These are phyloP conservation scores for Vigna radiata DNA, from an alignment of 306 rosid species.

Conservation along the genomic window DNA sequence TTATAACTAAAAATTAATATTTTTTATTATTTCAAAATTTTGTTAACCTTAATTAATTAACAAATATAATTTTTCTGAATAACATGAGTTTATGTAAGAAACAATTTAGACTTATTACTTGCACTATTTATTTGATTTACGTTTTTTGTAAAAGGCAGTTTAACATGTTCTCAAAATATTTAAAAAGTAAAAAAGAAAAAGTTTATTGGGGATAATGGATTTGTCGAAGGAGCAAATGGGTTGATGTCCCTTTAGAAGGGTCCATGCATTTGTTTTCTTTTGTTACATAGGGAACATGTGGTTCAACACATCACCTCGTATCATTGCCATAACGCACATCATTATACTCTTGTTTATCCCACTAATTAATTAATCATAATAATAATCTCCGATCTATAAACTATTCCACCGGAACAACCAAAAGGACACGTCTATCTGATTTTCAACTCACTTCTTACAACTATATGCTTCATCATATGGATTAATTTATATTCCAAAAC, in stretches of 20 bases:
- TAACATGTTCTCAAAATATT: neutral
- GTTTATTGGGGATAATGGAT: slow-evolving; percentile 20
- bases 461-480: neutral
- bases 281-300: neutral
- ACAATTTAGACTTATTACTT: too few relatives aligned
- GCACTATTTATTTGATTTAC: too few relatives aligned
- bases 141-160: too few relatives aligned
- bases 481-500: neutral
- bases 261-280: slow-evolving; percentile 10
- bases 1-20: too few relatives aligned
- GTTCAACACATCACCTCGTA: slow-evolving; percentile 5
- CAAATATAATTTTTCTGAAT: too few relatives aligned
- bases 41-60: too few relatives aligned
- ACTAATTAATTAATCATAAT: neutral
- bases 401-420: neutral
- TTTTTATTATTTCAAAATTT: too few relatives aligned
- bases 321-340: neutral
- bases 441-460: slow-evolving; percentile 15
- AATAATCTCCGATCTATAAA: slow-evolving; percentile 3
- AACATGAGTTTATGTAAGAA: too few relatives aligned
- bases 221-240: slow-evolving; percentile 8
- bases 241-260: slow-evolving; percentile 28
- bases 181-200: slow-evolving; percentile 12
- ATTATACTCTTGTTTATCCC: slow-evolving; percentile 11
- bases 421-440: neutral